phyloP scores from a whole-genome alignment of 2,329 filamentous ascomycete genomes.

The Nothophaeocryptopus gaeumannii region DNA sequence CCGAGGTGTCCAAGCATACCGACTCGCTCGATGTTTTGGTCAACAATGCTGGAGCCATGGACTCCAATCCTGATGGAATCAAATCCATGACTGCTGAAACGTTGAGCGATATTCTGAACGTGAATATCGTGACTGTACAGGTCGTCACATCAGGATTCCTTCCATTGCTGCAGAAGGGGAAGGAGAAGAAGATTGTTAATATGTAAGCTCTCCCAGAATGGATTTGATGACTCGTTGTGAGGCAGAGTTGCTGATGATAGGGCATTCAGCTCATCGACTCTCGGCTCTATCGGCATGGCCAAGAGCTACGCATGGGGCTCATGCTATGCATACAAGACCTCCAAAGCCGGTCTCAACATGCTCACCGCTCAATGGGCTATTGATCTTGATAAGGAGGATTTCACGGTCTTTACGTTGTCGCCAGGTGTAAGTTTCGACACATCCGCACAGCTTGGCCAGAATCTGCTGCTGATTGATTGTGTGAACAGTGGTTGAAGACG shows the following conservation, averaged over 20 bases:
- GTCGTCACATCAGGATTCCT: slow-evolving; percentile 42
- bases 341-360: slow-evolving; percentile 50
- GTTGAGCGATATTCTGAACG: slow-evolving; percentile 11
- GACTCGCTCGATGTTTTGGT: slow-evolving; percentile 13
- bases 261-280: slow-evolving; percentile 38
- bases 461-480: too few relatives aligned
- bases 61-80: slow-evolving; percentile 1
- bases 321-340: slow-evolving; percentile 43
- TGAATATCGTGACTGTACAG: slow-evolving; percentile 44
- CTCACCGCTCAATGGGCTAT: slow-evolving; percentile 46
- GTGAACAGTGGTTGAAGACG: slow-evolving; percentile 45
- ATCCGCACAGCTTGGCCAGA: slow-evolving; percentile 2
- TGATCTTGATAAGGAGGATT: slow-evolving; percentile 40
- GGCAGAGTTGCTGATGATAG: neutral
- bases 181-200: slow-evolving; percentile 46
- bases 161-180: slow-evolving; percentile 37
- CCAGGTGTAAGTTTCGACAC: slow-evolving; percentile 43
- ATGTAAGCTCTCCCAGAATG: slow-evolving; percentile 31
- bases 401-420: slow-evolving; percentile 42
- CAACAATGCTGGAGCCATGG: slow-evolving; percentile 14
- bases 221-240: too few relatives aligned
- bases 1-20: slow-evolving; percentile 1
- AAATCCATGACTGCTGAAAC: slow-evolving; percentile 3
- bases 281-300: slow-evolving; percentile 42
- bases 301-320: slow-evolving; percentile 24